A percentile compares a stretch with the other conserved stretches of the same genome.
phyloP scores from a whole-genome alignment of 495 filamentous ascomycete species.

The Letharia columbiana region DNA sequence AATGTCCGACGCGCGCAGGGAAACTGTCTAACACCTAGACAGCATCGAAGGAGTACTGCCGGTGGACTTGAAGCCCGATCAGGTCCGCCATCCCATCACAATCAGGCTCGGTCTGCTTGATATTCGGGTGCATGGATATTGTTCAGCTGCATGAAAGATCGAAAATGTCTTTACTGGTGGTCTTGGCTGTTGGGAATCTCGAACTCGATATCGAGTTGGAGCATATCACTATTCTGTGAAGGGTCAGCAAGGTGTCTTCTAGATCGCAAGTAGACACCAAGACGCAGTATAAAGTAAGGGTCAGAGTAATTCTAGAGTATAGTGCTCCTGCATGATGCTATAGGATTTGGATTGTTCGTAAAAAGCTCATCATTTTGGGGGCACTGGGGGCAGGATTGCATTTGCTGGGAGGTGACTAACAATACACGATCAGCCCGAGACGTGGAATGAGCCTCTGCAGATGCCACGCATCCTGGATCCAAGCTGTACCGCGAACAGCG shows the following conservation, averaged over 20 bases:
- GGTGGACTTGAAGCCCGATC: not conserved
- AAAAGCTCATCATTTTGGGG: slow-evolving; percentile 44
- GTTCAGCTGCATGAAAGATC: not conserved
- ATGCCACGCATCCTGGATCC: not conserved
- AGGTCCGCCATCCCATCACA: not conserved
- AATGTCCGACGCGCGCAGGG: slow-evolving; percentile 15
- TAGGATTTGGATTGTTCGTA: slow-evolving; percentile 81
- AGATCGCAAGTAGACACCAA: not conserved
- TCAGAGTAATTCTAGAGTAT: slow-evolving; percentile 67
- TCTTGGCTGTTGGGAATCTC: not conserved
- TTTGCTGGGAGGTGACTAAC: not conserved
- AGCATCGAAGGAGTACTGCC: not conserved
- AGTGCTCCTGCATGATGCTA: slow-evolving; percentile 56
- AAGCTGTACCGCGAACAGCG: not conserved
- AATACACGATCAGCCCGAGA: not conserved
- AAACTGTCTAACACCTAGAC: slow-evolving; percentile 4
- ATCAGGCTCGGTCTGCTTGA: not conserved
- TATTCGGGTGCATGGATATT: not conserved
- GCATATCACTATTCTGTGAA: not conserved
- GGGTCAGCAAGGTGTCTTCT: slow-evolving; percentile 13
- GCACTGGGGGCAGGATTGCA: not conserved
- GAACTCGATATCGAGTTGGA: not conserved
- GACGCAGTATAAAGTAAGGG: slow-evolving; percentile 7
- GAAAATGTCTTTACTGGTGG: not conserved
- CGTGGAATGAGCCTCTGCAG: not conserved